These are phyloP conservation scores for Capsicum rhomboideum DNA, from an alignment of 257 asterid species.

Conservation along the genomic window DNA sequence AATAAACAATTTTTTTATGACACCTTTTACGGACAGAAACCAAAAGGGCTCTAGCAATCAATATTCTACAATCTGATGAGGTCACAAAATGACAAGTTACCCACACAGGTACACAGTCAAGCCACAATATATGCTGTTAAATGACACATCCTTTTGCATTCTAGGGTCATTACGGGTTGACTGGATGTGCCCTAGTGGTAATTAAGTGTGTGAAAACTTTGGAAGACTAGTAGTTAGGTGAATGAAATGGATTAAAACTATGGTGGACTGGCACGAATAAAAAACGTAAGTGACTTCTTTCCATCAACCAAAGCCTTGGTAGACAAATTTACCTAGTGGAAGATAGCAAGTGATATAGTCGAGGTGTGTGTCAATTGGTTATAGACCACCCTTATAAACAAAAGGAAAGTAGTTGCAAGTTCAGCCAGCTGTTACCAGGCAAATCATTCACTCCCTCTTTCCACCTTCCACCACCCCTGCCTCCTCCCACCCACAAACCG, in stretches of 20 bases:
- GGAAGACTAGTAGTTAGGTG: background rate
- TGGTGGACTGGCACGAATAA: background rate
- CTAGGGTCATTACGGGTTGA: background rate
- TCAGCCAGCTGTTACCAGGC: background rate
- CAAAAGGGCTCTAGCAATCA: background rate
- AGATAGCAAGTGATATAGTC: background rate
- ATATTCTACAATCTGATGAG: background rate
- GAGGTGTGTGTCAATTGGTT: background rate
- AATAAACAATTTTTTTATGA: background rate
- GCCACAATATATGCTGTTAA: background rate
- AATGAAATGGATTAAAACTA: background rate
- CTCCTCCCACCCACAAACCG: background rate
- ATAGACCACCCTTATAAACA: background rate
- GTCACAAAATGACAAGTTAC: background rate
- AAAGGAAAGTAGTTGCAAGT: background rate
- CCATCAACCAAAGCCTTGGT: background rate
- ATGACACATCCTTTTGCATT: background rate
- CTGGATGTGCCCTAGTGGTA: background rate
- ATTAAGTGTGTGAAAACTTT: background rate
- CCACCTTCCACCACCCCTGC: background rate
- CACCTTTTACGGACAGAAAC: background rate
- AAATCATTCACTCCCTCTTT: background rate
- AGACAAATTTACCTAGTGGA: background rate
- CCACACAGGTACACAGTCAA: background rate
- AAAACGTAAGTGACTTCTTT: background rate